A percentile compares a stretch with the other conserved stretches of the same genome.
phyloP scores from a whole-genome alignment of 768 basidiomycete species.

The Kwoniella shandongensis region DNA sequence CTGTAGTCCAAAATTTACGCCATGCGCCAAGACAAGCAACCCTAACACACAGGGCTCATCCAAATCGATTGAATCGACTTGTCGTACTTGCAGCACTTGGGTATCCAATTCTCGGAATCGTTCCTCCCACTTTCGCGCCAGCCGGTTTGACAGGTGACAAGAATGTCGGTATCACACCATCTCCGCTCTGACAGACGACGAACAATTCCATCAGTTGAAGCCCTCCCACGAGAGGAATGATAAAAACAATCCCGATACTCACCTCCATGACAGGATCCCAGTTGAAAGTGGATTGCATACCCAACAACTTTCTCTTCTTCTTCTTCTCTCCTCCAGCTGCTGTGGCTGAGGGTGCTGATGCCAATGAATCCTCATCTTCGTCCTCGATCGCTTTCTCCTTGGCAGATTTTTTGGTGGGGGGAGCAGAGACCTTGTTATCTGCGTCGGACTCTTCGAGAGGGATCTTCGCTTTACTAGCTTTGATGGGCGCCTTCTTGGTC shows the following conservation, averaged over 20 bases:
- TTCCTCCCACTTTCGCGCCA: slow-evolving; percentile 21
- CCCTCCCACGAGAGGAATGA: neutral
- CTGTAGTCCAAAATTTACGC: too few species aligned
- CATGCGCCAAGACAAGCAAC: neutral
- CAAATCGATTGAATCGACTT: slow-evolving; percentile 14
- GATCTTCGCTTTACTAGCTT: slow-evolving; percentile 26
- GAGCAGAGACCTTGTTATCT: slow-evolving; percentile 17
- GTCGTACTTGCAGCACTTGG: slow-evolving; percentile 8
- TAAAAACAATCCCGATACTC: slow-evolving; percentile 13
- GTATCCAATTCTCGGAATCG: slow-evolving; percentile 41
- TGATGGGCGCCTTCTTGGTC: slow-evolving; percentile 10
- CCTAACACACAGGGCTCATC: neutral
- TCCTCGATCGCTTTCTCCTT: slow-evolving; percentile 10
- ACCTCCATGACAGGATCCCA: slow-evolving; percentile 47
- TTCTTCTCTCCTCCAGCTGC: slow-evolving; percentile 34
- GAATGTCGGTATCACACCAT: slow-evolving; percentile 40
- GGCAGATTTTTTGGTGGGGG: slow-evolving; percentile 3
- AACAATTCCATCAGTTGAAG: neutral
- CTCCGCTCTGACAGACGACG: slow-evolving; percentile 33
- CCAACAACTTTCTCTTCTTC: slow-evolving; percentile 44
- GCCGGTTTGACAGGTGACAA: slow-evolving; percentile 39
- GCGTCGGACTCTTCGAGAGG: slow-evolving; percentile 14
- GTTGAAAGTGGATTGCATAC: slow-evolving; percentile 32
- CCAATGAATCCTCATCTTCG: slow-evolving; percentile 4
- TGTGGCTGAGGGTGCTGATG: neutral